Base-by-base conservation (phyloP, 306 rosid genomes). In the Rubus idaeus region DNA sequence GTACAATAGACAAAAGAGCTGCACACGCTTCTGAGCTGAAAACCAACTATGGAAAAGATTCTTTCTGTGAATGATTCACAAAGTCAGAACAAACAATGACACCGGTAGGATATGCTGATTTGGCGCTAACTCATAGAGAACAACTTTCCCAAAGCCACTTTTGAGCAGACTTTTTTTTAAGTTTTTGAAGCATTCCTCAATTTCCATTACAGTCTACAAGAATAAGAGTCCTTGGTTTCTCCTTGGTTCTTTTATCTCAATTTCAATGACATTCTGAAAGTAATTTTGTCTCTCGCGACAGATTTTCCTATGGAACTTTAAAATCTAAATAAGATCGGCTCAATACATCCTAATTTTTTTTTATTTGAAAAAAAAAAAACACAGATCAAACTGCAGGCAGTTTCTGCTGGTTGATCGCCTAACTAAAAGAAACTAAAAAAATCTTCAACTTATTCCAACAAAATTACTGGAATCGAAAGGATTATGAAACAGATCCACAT, bases 401-500 rank as follows among this genome's bases (percentile, higher is more conserved):
- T 20, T 6, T 67, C 14, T 68, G 14, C 72, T 8, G 20, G 55
- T 18, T 23, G 23, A 49, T 26, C 6, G 37, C 20, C 6, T 10
- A 13, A 12, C 41, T 30, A 4, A 14, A 18, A 51, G 21, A 40
- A 53, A 41, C 50, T 40, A 39, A 0, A 64, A 71, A 56, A 53
- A n/a, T 30, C 12, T 40, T 39, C 52, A 73, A 20, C 44, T 21
- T 73, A 5, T 57, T 42, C 77, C 40, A 41, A 44, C 44, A 44
- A 57, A 41, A n/a, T 21, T n/a, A 20, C 46, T 40, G 66, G 35
- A 71, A 71, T 71, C 5, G 14, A 70, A 49, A 0, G 8, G 46
- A 35, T 21, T n/a, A 51, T 46, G 50, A 57, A 73, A 73, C 52
- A 52, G 75, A 71, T 71, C 18, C 65, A 56, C 67, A 55, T 56